These are phyloP conservation scores for Panellus pusillus DNA, from an alignment of 768 basidiomycete species.

Conservation along the genomic window DNA sequence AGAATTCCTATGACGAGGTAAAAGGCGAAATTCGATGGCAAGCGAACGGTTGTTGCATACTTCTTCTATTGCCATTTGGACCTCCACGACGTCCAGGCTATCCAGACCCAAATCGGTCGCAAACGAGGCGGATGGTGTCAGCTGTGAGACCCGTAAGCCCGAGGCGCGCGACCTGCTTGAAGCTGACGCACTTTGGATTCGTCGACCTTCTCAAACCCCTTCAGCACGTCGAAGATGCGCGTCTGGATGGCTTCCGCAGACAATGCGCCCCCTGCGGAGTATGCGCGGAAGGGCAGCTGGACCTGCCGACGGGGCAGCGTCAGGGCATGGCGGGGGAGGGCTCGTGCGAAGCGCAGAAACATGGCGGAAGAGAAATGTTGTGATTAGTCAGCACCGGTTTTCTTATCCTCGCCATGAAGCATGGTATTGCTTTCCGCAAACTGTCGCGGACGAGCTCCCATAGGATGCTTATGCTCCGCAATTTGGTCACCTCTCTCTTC, in stretches of 20 bases:
- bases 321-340: constrained; percentile 28
- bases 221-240: constrained; percentile 80
- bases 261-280: constrained; percentile 68
- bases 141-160: constrained; percentile 39
- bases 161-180: neutral
- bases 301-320: constrained; percentile 42
- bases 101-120: constrained; percentile 90
- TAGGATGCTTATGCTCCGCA: constrained; percentile 89
- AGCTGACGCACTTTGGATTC: constrained; percentile 55
- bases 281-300: constrained; percentile 49
- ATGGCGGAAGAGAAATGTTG: constrained; percentile 33
- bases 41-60: constrained; percentile 31
- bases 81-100: constrained; percentile 95
- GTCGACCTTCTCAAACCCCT: constrained; percentile 89
- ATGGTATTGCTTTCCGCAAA: constrained; percentile 91
- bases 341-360: constrained; percentile 56
- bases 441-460: constrained; percentile 91
- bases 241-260: constrained; percentile 66
- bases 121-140: constrained; percentile 67
- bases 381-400: neutral
- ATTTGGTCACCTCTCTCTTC: constrained; percentile 90
- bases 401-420: constrained; percentile 68
- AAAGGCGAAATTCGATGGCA: constrained; percentile 5
- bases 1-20: constrained; percentile 72
- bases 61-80: constrained; percentile 99